Base-by-base conservation (phyloP, 371 early-diverging fungal genomes). In the Mortierella sp. region DNA sequence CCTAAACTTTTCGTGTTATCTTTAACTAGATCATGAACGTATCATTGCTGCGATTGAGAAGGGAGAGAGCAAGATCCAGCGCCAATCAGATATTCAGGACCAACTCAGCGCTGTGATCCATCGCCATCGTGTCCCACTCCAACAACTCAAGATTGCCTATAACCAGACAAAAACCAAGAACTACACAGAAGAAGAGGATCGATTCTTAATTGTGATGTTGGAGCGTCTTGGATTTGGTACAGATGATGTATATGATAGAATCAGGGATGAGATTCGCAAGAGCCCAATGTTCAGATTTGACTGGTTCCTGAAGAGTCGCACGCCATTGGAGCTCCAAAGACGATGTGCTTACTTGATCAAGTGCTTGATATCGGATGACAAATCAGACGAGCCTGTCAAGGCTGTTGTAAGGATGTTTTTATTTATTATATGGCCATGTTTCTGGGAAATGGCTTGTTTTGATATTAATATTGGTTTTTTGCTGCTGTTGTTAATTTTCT, bases 241-340 rank as follows among this genome's bases (percentile, higher is more conserved):
- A 31, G 98, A 97, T 32, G 97, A 98, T 68, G 95, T 94, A 0
- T 96, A 97, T 81, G 97, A 98, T 56, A 85, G 89, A 70, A 95
- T 99, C 73, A 88, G 95, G 54, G 91, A 90, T 56, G 96, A 97
- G 67, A 89, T 98, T 65, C 93, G 93, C 49, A 86, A 88, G 68
- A 90, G 91, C 19, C 92, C 95, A 12, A 76, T 95, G 54, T 98
- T 99, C 89, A 87, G 96, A 47, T 99, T 99, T 71, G 96, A 98
- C 82, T 99, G 98, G 98, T 99, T 97, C 86, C 87, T 98, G 68
- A 97, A 97, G 83, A 96, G 97, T 35, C 88, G 99, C 68, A 97
- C 97, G 23, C 85, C 96, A 1, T 86, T 88, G 64, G 96, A 95
- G 70, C 85, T 95, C 37, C 89, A 89, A 49, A 83, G 95, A 56